Percentiles rank a stretch among this genome's conserved stretches.
These are phyloP conservation scores for Kodamaea fukazawae DNA, from an alignment of 805 yeast species.

Conservation along the genomic window DNA sequence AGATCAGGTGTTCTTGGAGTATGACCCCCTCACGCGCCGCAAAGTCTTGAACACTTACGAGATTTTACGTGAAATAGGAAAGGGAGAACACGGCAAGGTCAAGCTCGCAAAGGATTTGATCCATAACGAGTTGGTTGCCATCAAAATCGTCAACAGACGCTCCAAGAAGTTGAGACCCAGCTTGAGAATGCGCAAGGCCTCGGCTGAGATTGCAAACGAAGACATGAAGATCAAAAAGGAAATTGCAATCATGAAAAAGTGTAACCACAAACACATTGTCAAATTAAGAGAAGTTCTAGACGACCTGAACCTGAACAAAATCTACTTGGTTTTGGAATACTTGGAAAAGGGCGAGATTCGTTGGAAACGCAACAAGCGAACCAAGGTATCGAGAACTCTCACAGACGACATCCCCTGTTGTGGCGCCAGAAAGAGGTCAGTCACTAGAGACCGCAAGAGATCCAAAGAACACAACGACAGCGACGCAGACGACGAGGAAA, in stretches of 20 bases:
- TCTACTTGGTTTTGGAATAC: slow-evolving; percentile 86
- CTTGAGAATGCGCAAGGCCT: slow-evolving; percentile 25
- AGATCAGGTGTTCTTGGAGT: slow-evolving; percentile 71
- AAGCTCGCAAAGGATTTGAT: slow-evolving; percentile 78
- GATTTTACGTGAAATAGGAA: slow-evolving; percentile 79
- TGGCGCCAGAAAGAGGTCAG: slow-evolving; percentile 15
- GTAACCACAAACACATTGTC: slow-evolving; percentile 42
- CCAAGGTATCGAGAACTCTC: background rate
- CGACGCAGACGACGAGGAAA: slow-evolving; percentile 6
- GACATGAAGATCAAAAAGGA: slow-evolving; percentile 40
- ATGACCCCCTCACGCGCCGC: slow-evolving; percentile 81
- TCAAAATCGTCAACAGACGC: slow-evolving; percentile 83
- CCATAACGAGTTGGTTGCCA: slow-evolving; percentile 74
- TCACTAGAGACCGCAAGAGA: background rate
- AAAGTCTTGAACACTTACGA: slow-evolving; percentile 88
- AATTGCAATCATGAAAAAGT: slow-evolving; percentile 48
- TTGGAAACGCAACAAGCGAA: slow-evolving; percentile 52
- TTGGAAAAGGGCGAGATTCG: slow-evolving; percentile 86
- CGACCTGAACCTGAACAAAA: slow-evolving; percentile 77
- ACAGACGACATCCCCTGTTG: slow-evolving; percentile 44
- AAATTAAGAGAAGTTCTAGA: slow-evolving; percentile 66
- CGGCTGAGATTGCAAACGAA: slow-evolving; percentile 12
- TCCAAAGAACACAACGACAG: background rate
- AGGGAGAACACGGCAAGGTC: slow-evolving; percentile 99
- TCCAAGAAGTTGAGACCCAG: slow-evolving; percentile 34